Evolutionary conservation across 495 filamentous ascomycete species (phyloP), one percentile per base, ranked within the genome.

Genomic region (Pyrenula aspistea): DNA sequence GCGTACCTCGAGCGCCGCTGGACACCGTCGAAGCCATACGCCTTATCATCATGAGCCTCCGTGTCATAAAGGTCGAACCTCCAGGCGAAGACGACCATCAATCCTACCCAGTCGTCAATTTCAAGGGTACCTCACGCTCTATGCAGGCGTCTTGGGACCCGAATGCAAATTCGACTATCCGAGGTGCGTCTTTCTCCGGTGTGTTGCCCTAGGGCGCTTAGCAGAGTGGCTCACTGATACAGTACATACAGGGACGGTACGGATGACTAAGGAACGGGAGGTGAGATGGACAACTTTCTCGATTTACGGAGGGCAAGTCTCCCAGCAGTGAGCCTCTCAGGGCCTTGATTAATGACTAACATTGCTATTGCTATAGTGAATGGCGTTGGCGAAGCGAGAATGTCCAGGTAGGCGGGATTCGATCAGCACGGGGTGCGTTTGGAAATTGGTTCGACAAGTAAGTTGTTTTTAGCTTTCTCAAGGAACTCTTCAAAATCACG

Each of bases 401-500:
- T 10, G 71, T 87, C 1, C 84, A 87, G 66, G 58, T 86, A 19
- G 84, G 83, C 10, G 84, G 84, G 0, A 57, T 75, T 2, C 62
- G 64, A 49, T 80, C 81, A 1, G 77, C 74, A 12, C 68, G 82
- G 25, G 83, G 83, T 2, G 77, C 85, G 1, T 31, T 84, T 10
- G 83, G 84, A 10, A 81, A 73, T 25, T 86, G 84, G 84, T 86
- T 86, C 59, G 83, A 86, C 56, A 82, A 77, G 78, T 82, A 67
- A 24, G 67, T 67, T 36, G 12, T 51, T 24, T 53, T 20, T 3
- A 52, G 24, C 23, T 42, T 54, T 42, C 47, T 2, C 12, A 47
- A 24, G n/a, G 8, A 55, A 20, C 21, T 25, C n/a, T 54, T 54
- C 19, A 15, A 21, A 11, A 12, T 25, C n/a, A 24, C 24, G 49